These are phyloP conservation scores for Dryas integrifolia DNA, from an alignment of 331 rosid genomes.

Conservation along the genomic window DNA sequence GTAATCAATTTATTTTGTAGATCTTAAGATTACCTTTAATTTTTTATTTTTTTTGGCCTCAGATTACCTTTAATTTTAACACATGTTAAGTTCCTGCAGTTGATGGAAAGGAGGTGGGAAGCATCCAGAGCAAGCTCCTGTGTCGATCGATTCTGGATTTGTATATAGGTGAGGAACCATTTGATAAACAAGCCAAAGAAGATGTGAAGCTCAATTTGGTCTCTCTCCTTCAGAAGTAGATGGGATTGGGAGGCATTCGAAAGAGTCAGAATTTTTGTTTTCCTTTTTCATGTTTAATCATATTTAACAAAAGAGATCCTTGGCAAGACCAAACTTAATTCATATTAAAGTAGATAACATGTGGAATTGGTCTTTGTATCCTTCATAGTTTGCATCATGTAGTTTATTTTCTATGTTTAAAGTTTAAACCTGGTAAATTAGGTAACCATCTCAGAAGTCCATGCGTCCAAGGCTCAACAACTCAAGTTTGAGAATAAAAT, in stretches of 20 bases:
- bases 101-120: conserved; percentile 92
- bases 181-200: conserved; percentile 83
- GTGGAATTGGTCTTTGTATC: neutral
- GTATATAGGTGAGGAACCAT: conserved; percentile 80
- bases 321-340: neutral
- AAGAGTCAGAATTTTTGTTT: neutral
- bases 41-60: neutral
- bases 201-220: conserved; percentile 61
- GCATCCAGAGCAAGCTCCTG: conserved; percentile 73
- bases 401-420: neutral
- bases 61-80: neutral
- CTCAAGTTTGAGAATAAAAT: neutral
- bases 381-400: neutral
- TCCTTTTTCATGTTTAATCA: neutral
- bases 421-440: neutral
- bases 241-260: neutral
- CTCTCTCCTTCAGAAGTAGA: conserved; percentile 46
- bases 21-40: neutral
- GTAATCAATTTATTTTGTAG: neutral
- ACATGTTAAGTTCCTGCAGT: conserved; percentile 39
- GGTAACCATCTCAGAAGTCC: neutral
- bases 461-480: neutral
- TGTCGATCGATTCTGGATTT: conserved; percentile 75
- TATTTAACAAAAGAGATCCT: neutral
- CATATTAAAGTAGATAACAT: neutral